A percentile compares a stretch with the other conserved stretches of the same genome.
phyloP scores from a whole-genome alignment of 371 early-diverging fungal species.

The Saksenaea vasiformis region DNA sequence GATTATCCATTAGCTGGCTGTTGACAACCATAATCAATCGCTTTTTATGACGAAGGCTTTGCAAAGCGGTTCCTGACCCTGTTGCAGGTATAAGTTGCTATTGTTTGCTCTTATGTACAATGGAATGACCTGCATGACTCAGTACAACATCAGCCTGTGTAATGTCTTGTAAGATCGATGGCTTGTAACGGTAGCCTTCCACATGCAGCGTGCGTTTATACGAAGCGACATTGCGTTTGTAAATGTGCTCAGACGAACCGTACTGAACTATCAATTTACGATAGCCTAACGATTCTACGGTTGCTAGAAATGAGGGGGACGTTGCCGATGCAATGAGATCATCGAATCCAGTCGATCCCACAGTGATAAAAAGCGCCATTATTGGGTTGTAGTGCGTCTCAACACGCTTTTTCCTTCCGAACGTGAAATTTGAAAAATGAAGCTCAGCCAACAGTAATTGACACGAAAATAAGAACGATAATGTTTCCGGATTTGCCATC shows the following conservation, averaged over 20 bases:
- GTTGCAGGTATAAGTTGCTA: neutral
- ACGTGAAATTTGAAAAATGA: no score
- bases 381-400: no score
- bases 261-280: conserved; percentile 70
- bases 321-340: conserved; percentile 58
- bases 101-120: neutral
- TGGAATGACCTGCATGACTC: conserved; percentile 69
- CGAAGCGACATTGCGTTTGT: conserved; percentile 14
- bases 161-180: conserved; percentile 58
- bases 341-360: conserved; percentile 91
- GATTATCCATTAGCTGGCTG: conserved; percentile 78
- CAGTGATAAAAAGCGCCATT: conserved; percentile 75
- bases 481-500: no score
- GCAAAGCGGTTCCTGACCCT: conserved; percentile 84
- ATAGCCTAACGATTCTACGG: conserved; percentile 51
- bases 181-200: conserved; percentile 64
- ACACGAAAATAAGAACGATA: no score
- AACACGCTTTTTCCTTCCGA: no score
- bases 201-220: conserved; percentile 25
- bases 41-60: conserved; percentile 68
- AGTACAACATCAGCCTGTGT: conserved; percentile 62
- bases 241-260: conserved; percentile 58
- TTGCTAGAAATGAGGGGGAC: conserved; percentile 45
- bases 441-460: no score
- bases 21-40: conserved; percentile 78